phyloP scores from a whole-genome alignment of 176 grass and related monocot genomes.

The Triticum timopheevii region DNA sequence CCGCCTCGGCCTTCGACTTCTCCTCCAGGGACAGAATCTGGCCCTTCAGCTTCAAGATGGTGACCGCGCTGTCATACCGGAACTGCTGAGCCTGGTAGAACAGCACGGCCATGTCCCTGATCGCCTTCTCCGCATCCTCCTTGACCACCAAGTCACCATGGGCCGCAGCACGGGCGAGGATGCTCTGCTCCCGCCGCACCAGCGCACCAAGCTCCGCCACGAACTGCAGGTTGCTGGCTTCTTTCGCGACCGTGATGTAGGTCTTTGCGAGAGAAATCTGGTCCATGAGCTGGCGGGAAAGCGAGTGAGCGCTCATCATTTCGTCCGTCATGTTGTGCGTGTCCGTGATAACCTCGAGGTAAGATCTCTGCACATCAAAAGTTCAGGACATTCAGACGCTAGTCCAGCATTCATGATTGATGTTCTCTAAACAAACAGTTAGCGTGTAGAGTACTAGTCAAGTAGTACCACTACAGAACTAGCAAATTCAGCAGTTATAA shows the following conservation, averaged over 20 bases:
- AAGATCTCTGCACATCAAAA: slow-evolving; percentile 54
- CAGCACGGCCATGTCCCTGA: slow-evolving; percentile 75
- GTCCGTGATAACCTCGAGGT: slow-evolving; percentile 52
- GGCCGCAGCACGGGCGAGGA: slow-evolving; percentile 54
- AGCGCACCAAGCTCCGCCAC: slow-evolving; percentile 62
- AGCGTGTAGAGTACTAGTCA: not conserved
- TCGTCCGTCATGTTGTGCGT: slow-evolving; percentile 78
- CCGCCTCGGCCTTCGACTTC: slow-evolving; percentile 74
- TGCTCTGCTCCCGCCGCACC: slow-evolving; percentile 60
- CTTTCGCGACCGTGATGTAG: slow-evolving; percentile 67
- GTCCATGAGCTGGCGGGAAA: slow-evolving; percentile 78
- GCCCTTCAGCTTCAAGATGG: slow-evolving; percentile 87
- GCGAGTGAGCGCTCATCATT: slow-evolving; percentile 68
- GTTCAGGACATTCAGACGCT: slow-evolving; percentile 7
- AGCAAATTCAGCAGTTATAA: slow-evolving; percentile 20
- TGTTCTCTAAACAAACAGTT: not conserved
- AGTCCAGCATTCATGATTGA: not conserved
- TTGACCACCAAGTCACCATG: slow-evolving; percentile 23
- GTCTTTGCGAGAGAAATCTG: slow-evolving; percentile 93
- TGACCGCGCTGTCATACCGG: slow-evolving; percentile 64
- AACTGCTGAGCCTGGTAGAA: slow-evolving; percentile 85
- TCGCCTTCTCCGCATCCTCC: slow-evolving; percentile 61
- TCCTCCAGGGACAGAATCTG: slow-evolving; percentile 84
- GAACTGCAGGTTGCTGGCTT: slow-evolving; percentile 83
- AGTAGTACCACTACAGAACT: not conserved